These are phyloP conservation scores for Pichia sp. DNA, from an alignment of 1,139 yeast species.

Conservation along the genomic window DNA sequence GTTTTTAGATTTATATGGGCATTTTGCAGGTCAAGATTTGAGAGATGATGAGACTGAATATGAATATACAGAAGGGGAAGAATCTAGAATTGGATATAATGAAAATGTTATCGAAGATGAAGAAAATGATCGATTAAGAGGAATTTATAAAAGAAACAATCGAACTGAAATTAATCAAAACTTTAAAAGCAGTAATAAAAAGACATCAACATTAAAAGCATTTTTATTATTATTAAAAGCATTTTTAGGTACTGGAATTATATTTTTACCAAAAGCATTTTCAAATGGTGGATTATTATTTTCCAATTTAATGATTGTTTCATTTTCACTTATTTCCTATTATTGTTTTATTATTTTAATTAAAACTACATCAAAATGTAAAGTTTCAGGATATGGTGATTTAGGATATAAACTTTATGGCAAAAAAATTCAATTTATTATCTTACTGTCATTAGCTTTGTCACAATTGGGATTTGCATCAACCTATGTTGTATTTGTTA, in stretches of 20 bases:
- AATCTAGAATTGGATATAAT: conserved; percentile 1
- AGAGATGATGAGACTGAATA: conserved; percentile 34
- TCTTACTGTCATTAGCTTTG: conserved; percentile 69
- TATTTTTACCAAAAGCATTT: conserved; percentile 86
- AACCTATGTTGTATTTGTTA: conserved; percentile 92
- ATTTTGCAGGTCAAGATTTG: conserved; percentile 76
- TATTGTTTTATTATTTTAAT: conserved; percentile 81
- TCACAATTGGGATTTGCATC: conserved; percentile 95
- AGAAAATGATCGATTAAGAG: neutral
- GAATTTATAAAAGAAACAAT: neutral
- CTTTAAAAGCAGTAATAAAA: conserved; percentile 26
- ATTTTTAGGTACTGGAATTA: conserved; percentile 95
- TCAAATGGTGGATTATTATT: conserved; percentile 85
- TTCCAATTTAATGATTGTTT: conserved; percentile 52
- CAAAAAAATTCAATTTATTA: conserved; percentile 56
- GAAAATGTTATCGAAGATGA: conserved; percentile 1
- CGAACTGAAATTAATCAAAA: neutral
- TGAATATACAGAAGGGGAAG: conserved; percentile 15
- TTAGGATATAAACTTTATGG: conserved; percentile 77
- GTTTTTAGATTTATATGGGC: conserved; percentile 69
- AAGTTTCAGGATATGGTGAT: conserved; percentile 81
- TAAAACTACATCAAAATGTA: conserved; percentile 48
- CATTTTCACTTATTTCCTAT: conserved; percentile 73
- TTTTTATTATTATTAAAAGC: conserved; percentile 75
- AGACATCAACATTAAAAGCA: conserved; percentile 59